Base-by-base conservation (phyloP, 192 early-diverging fungal species). In the Coemansia sp. region DNA sequence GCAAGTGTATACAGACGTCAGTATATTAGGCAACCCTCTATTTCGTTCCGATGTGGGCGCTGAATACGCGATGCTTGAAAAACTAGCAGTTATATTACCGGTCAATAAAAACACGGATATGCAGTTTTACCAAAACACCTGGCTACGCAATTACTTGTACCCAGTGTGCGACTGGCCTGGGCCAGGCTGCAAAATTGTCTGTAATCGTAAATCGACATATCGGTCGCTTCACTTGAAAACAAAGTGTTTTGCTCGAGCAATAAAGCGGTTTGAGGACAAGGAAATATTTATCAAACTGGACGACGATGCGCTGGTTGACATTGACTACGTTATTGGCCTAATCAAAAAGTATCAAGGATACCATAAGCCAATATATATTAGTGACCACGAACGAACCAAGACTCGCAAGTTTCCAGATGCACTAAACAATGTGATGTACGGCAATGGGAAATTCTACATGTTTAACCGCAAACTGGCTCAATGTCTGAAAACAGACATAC, bases 361-460 rank as follows among this genome's bases (percentile, higher is more conserved):
- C 10, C 24, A 64, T 1, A 58, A 69, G 10, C 70, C 76, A 0
- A 64, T 80, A 12, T 74, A 80, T 62, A 80, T 80, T 24, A 80
- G 77, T 43, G 67, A 78, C 62, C 70, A 78, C 24, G 65, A 50
- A 4, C 24, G 70, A 51, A 41, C 23, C 5, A 12, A 7, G 7
- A 0, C 9, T 15, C 53, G 25, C n/a, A 7, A 39, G 6, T 38
- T 17, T 37, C 66, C 48, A 10, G 70, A 47, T 4, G 43, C 54
- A 3, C 23, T 73, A 22, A 35, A 73, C 15, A 4, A n/a, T 7
- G 76, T 73, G 1, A 23, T 38, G 19, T 79, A 79, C 38, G 76
- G 70, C 0, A 79, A 73, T 47, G 70, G 76, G 51, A 79, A 79
- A 64, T 79, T 79, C 57, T 79, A 79, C 61, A 79, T 79, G 76